Percentiles rank a stretch among this genome's conserved stretches.
Conservation (phyloP, 176 grass and related monocot species). For the Musa beccarii region DNA sequence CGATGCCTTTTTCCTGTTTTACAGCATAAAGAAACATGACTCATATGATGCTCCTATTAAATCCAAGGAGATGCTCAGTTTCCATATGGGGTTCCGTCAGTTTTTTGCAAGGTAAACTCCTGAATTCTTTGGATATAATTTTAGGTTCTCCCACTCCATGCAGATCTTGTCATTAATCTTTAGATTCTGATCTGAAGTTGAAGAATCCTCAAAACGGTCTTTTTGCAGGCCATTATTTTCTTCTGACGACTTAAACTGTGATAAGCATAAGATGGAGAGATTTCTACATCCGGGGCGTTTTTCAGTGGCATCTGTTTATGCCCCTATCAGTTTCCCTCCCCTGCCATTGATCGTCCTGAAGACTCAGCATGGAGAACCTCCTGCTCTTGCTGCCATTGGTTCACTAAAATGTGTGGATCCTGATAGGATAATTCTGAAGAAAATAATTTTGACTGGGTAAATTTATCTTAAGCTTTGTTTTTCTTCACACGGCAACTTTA, state of each 20-base stretch:
- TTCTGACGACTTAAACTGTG: conserved; percentile 74
- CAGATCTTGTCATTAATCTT: neutral
- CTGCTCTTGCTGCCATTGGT: conserved; percentile 61
- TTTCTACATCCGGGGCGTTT: conserved; percentile 91
- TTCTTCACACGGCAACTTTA: neutral
- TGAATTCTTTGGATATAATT: neutral
- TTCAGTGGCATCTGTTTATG: conserved; percentile 80
- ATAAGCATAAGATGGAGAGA: conserved; percentile 98
- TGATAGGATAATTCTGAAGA: conserved; percentile 80
- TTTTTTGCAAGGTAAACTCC: conserved; percentile 61
- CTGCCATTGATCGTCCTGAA: conserved; percentile 75
- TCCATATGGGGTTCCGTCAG: conserved; percentile 88
- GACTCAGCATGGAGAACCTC: conserved; percentile 49
- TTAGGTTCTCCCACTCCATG: no score
- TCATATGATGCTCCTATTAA: conserved; percentile 81
- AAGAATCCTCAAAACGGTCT: conserved; percentile 1
- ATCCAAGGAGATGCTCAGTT: conserved; percentile 75
- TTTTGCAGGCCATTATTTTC: conserved; percentile 77
- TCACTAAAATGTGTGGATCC: conserved; percentile 77
- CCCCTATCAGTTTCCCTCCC: conserved; percentile 66
- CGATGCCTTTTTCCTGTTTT: conserved; percentile 10
- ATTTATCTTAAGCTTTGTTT: conserved; percentile 10
- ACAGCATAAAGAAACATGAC: conserved; percentile 87
- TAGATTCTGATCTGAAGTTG: neutral
- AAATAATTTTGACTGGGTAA: conserved; percentile 94